Evolutionary conservation across 2,329 filamentous ascomycete genomes (phyloP).

Genomic region (Xylogone sp.): DNA sequence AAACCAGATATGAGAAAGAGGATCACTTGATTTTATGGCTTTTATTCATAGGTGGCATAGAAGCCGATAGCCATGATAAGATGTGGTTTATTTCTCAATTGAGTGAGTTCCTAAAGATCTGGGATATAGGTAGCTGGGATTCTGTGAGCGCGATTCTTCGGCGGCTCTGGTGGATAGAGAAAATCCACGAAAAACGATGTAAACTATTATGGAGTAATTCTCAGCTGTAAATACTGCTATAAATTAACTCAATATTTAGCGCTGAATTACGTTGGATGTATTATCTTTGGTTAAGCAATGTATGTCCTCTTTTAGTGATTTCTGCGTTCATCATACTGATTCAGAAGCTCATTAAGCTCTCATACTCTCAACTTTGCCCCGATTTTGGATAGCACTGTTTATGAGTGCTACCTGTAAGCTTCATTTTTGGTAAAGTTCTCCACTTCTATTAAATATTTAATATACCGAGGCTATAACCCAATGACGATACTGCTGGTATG

Average conservation of each 20-base stretch:
- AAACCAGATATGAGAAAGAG: constrained; percentile 7
- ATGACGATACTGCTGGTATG: too few species aligned
- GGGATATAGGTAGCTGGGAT: constrained; percentile 3
- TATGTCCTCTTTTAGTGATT: background rate
- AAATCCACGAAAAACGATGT: constrained; percentile 6
- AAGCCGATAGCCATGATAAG: constrained; percentile 3
- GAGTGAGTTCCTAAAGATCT: constrained; percentile 1
- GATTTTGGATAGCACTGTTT: constrained; percentile 16
- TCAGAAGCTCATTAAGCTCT: background rate
- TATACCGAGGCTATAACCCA: too few species aligned
- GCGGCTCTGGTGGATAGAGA: constrained; percentile 7
- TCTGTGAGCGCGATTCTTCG: constrained; percentile 1
- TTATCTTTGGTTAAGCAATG: too few species aligned
- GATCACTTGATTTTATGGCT: constrained; percentile 6
- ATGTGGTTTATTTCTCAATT: constrained; percentile 8
- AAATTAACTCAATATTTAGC: background rate
- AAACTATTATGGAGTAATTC: constrained; percentile 7
- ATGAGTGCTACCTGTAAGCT: constrained; percentile 14
- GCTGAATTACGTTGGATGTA: too few species aligned
- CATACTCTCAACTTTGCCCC: constrained; percentile 8
- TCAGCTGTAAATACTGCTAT: background rate
- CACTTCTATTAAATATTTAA: constrained; percentile 14
- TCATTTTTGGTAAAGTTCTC: constrained; percentile 19
- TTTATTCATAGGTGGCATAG: constrained; percentile 7
- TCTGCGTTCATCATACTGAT: background rate